Conservation (phyloP, 495 filamentous ascomycete genomes). For the Wilcoxina mikolae region DNA sequence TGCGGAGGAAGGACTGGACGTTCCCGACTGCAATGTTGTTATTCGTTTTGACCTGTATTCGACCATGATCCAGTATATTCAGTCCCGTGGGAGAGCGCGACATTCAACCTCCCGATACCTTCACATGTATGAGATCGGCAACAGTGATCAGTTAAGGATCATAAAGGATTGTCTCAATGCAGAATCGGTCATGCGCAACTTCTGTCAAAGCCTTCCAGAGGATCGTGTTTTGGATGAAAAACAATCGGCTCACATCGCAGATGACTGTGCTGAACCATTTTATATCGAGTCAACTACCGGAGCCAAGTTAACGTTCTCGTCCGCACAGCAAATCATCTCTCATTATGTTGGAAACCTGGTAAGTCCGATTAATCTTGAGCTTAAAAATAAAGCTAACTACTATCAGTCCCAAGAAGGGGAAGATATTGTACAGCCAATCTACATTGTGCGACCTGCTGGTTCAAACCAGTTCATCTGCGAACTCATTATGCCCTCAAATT, state of each 20-base stretch:
- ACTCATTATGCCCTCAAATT: conserved; percentile 61
- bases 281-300: conserved; percentile 54
- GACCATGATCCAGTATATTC: conserved; percentile 89
- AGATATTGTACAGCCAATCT: conserved; percentile 41
- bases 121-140: conserved; percentile 62
- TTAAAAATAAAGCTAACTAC: conserved; percentile 2
- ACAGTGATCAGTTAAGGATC: conserved; percentile 30
- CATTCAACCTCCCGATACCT: conserved; percentile 63
- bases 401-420: conserved; percentile 47
- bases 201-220: conserved; percentile 61
- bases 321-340: conserved; percentile 21
- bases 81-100: conserved; percentile 82
- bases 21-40: conserved; percentile 86
- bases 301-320: conserved; percentile 51
- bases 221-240: conserved; percentile 55
- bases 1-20: conserved; percentile 89
- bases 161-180: conserved; percentile 14
- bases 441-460: conserved; percentile 41
- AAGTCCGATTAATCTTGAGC: conserved; percentile 21
- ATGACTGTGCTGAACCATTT: conserved; percentile 30
- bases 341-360: conserved; percentile 47
- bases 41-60: conserved; percentile 80
- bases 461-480: conserved; percentile 56
- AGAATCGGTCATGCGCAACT: conserved; percentile 49
- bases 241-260: conserved; percentile 26